These are phyloP conservation scores for Suhomyces wounanorum DNA, from an alignment of 1,139 yeast genomes.

Conservation along the genomic window DNA sequence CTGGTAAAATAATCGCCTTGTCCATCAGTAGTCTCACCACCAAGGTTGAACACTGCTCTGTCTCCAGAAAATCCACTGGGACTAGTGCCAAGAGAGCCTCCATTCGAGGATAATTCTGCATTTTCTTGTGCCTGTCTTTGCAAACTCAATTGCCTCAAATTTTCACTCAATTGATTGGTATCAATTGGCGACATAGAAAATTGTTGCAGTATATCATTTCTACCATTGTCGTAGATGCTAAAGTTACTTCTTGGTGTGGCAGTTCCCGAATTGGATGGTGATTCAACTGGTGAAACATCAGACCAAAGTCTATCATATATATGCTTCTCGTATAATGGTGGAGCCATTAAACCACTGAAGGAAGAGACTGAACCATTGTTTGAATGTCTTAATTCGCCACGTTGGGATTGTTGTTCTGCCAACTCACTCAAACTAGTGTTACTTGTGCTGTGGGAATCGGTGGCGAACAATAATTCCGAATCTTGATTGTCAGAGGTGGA, in stretches of 20 bases:
- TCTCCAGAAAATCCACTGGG: conserved; percentile 15
- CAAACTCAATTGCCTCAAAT: conserved; percentile 52
- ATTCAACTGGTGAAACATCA: conserved; percentile 60
- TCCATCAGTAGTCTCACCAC: conserved; percentile 8
- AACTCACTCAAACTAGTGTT: conserved; percentile 33
- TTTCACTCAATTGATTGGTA: conserved; percentile 50
- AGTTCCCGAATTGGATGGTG: conserved; percentile 57
- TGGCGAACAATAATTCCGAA: conserved; percentile 38
- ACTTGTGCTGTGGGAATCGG: conserved; percentile 30
- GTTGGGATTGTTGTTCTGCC: conserved; percentile 16
- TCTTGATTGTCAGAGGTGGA: conserved; percentile 14
- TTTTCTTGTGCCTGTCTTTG: conserved; percentile 47
- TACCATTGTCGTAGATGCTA: conserved; percentile 1
- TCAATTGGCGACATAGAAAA: conserved; percentile 48
- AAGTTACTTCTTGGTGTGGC: conserved; percentile 43
- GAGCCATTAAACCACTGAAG: conserved; percentile 64
- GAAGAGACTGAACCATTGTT: conserved; percentile 35
- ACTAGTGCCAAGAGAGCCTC: conserved; percentile 3
- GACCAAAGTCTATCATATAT: conserved; percentile 84
- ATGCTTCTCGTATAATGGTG: conserved; percentile 86
- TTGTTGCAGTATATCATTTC: conserved; percentile 24
- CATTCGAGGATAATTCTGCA: conserved; percentile 8
- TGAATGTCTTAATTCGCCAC: conserved; percentile 19
- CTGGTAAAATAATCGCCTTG: conserved; percentile 26
- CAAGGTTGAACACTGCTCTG: conserved; percentile 40